Evolutionary conservation across 306 rosid genomes (phyloP).

Genomic region (Alnus rubra): DNA sequence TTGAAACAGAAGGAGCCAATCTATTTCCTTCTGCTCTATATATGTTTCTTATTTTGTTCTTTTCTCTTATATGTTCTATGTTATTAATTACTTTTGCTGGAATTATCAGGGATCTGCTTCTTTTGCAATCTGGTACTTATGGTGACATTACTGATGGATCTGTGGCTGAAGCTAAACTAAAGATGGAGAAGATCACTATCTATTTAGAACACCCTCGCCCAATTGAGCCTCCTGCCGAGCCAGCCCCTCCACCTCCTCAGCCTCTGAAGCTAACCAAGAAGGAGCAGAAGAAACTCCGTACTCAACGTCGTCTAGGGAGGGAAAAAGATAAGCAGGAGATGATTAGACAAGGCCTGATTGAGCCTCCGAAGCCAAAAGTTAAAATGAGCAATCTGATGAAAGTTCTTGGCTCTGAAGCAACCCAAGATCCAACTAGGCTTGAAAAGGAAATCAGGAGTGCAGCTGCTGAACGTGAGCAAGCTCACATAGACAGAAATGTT

Average conservation of each 20-base stretch:
- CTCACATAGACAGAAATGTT: slow-evolving; percentile 90
- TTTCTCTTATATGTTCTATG: not conserved
- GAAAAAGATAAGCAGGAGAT: slow-evolving; percentile 95
- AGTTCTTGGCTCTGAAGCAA: slow-evolving; percentile 96
- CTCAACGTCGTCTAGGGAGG: slow-evolving; percentile 85
- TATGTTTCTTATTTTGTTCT: not conserved
- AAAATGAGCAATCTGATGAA: slow-evolving; percentile 94
- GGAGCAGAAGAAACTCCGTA: slow-evolving; percentile 94
- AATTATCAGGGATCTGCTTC: slow-evolving; percentile 64
- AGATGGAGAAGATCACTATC: slow-evolving; percentile 67
- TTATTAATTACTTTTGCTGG: slow-evolving; percentile 14
- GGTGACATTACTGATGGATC: slow-evolving; percentile 47
- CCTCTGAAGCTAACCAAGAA: slow-evolving; percentile 92
- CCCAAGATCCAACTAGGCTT: slow-evolving; percentile 94
- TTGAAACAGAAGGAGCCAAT: slow-evolving; percentile 1
- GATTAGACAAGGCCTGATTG: slow-evolving; percentile 93
- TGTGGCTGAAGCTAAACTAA: slow-evolving; percentile 50
- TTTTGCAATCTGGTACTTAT: slow-evolving; percentile 66
- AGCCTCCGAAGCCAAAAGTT: slow-evolving; percentile 93
- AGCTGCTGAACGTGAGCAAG: slow-evolving; percentile 98
- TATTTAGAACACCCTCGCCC: slow-evolving; percentile 97
- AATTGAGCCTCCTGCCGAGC: slow-evolving; percentile 94
- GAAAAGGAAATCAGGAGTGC: slow-evolving; percentile 95
- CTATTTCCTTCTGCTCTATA: not conserved
- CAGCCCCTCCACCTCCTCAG: slow-evolving; percentile 98